Evolutionary conservation across 441 rosid genomes (phyloP).

Genomic region (Syzygium malaccense): DNA sequence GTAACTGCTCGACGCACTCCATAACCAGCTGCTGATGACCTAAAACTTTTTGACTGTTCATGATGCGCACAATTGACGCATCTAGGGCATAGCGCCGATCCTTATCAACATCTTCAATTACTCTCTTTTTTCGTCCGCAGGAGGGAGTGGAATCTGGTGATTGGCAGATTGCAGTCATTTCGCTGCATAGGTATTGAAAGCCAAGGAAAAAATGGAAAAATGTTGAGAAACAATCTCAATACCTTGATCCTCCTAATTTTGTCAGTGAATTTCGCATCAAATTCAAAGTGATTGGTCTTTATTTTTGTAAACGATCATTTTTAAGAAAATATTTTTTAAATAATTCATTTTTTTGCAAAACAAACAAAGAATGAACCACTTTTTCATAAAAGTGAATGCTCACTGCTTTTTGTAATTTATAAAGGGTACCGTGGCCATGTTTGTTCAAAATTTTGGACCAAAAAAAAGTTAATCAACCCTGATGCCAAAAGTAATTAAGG

Average conservation of each 20-base stretch:
- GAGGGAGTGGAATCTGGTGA: constrained; percentile 32
- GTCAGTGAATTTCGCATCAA: constrained; percentile 74
- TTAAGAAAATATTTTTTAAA: too few species aligned
- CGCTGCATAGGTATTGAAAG: background rate
- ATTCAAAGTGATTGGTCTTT: constrained; percentile 49
- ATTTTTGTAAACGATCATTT: too few species aligned
- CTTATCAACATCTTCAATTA: constrained; percentile 6
- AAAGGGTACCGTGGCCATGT: constrained; percentile 18
- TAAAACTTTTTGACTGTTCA: constrained; percentile 82
- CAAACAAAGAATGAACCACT: too few species aligned
- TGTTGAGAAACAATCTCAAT: too few species aligned
- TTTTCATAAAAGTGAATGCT: too few species aligned
- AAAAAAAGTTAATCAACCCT: background rate
- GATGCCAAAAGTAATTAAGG: background rate
- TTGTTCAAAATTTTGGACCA: constrained; percentile 58
- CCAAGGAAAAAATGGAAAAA: background rate
- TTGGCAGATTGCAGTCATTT: background rate
- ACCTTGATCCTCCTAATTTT: constrained; percentile 92
- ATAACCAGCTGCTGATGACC: constrained; percentile 70
- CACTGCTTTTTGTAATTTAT: too few species aligned
- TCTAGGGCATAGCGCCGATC: constrained; percentile 47
- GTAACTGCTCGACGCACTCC: constrained; percentile 86
- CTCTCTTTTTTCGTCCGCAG: background rate
- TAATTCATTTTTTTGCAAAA: too few species aligned
- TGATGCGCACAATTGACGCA: constrained; percentile 91